Conservation (phyloP, 176 grass and related monocot species). For the Eleusine indica region DNA sequence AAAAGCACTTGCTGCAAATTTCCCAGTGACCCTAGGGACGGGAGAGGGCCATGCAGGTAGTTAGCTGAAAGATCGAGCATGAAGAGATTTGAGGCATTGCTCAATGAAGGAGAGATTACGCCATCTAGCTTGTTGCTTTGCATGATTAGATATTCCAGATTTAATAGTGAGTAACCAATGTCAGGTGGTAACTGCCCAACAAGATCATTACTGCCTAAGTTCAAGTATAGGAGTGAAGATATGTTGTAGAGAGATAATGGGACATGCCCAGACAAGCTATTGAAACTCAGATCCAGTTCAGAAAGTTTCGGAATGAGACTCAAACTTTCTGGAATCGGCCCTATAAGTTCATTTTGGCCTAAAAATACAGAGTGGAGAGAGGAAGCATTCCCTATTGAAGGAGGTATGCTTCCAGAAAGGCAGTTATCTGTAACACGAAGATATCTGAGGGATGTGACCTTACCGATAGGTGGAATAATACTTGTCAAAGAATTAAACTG, state of each 20-base stretch:
- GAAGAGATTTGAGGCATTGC: conserved; percentile 20
- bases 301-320: background rate
- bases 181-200: conserved; percentile 19
- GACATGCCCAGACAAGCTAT: conserved; percentile 23
- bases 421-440: conserved; percentile 15
- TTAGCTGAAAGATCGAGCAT: conserved; percentile 35
- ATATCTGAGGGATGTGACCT: background rate
- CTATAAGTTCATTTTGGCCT: conserved; percentile 25
- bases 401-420: conserved; percentile 36
- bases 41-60: conserved; percentile 7
- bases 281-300: conserved; percentile 29
- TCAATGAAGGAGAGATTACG: conserved; percentile 11
- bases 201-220: conserved; percentile 31
- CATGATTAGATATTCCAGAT: background rate
- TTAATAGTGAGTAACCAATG: conserved; percentile 21
- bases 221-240: conserved; percentile 7
- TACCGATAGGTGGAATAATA: no score
- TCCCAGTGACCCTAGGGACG: conserved; percentile 1
- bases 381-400: conserved; percentile 38
- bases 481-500: no score
- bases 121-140: conserved; percentile 21
- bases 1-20: background rate
- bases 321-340: conserved; percentile 25
- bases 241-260: conserved; percentile 10
- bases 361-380: background rate